Percentiles rank a stretch among this genome's conserved stretches.
Conservation (phyloP, 176 grass and related monocot species). For the Lolium multiflorum region DNA sequence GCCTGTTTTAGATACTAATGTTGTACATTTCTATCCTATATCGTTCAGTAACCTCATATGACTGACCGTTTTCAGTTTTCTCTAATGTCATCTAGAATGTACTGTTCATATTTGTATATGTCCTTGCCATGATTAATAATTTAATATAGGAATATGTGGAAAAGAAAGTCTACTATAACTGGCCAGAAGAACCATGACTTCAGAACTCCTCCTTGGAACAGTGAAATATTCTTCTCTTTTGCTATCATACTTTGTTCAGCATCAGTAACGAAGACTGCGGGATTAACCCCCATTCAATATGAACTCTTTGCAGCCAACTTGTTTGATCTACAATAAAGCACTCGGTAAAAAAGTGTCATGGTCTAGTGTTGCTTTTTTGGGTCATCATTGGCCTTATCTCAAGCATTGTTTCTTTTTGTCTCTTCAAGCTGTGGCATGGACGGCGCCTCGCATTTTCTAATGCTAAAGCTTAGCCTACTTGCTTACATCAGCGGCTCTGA, state of each 20-base stretch:
- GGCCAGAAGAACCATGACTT: slow-evolving; percentile 10
- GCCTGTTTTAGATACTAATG: slow-evolving; percentile 27
- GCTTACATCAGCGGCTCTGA: slow-evolving; percentile 41
- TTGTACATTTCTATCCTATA: slow-evolving; percentile 44
- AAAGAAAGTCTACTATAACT: slow-evolving; percentile 14
- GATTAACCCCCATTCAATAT: not conserved
- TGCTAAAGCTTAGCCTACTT: slow-evolving; percentile 34
- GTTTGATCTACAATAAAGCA: slow-evolving; percentile 25
- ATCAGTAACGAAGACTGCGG: not conserved
- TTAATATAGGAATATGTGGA: slow-evolving; percentile 11
- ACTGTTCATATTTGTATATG: slow-evolving; percentile 7
- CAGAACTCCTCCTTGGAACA: not conserved
- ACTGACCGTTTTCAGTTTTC: slow-evolving; percentile 22
- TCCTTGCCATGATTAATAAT: slow-evolving; percentile 24
- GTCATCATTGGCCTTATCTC: slow-evolving; percentile 46
- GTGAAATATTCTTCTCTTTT: slow-evolving; percentile 12
- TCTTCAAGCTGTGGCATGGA: slow-evolving; percentile 33
- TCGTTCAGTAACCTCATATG: slow-evolving; percentile 23
- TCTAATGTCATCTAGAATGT: not conserved
- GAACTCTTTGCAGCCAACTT: not conserved
- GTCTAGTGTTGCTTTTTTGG: slow-evolving; percentile 2
- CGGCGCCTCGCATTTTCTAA: slow-evolving; percentile 26
- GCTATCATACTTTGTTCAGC: not conserved
- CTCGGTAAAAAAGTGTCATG: slow-evolving; percentile 26
- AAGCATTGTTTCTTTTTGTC: slow-evolving; percentile 37